Conservation (phyloP, 192 early-diverging fungal genomes). For the Martensiomyces pterosporus region DNA sequence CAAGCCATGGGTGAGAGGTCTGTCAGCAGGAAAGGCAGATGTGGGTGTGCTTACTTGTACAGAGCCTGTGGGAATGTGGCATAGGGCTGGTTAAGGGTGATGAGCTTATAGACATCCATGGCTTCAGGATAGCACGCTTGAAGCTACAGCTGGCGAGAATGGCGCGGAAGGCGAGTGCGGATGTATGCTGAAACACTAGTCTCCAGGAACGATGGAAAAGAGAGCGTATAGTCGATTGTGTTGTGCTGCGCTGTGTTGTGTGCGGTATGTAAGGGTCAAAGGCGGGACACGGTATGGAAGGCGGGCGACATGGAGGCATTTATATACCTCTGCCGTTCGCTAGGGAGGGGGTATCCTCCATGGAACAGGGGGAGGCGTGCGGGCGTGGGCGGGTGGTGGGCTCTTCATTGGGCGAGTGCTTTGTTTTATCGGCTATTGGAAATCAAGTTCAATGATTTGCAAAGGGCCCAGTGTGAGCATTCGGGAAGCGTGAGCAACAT, state of each 20-base stretch:
- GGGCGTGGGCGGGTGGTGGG: too few species aligned
- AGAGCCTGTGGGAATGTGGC: slow-evolving; percentile 45
- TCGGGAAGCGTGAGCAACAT: too few species aligned
- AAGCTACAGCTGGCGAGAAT: not conserved
- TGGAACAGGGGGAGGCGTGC: too few species aligned
- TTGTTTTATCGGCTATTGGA: not conserved
- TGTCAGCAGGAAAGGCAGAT: not conserved
- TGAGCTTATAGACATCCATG: slow-evolving; percentile 45
- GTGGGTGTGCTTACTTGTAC: slow-evolving; percentile 20
- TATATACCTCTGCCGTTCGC: not conserved
- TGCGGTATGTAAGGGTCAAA: too few species aligned
- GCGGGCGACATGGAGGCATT: not conserved
- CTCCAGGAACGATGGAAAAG: not conserved
- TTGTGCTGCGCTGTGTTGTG: too few species aligned
- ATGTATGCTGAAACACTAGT: not conserved
- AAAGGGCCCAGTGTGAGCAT: too few species aligned
- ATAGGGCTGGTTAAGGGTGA: slow-evolving; percentile 36
- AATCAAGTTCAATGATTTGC: not conserved
- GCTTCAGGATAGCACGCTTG: too few species aligned
- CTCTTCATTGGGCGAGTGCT: not conserved
- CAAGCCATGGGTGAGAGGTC: not conserved
- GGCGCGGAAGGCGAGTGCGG: not conserved
- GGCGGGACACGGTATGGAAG: not conserved
- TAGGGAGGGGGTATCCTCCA: too few species aligned
- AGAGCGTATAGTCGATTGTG: too few species aligned